Percentiles rank a stretch among this genome's conserved stretches.
These are phyloP conservation scores for Paraleonurus japonicus DNA, from an alignment of 257 asterid species.

Conservation along the genomic window DNA sequence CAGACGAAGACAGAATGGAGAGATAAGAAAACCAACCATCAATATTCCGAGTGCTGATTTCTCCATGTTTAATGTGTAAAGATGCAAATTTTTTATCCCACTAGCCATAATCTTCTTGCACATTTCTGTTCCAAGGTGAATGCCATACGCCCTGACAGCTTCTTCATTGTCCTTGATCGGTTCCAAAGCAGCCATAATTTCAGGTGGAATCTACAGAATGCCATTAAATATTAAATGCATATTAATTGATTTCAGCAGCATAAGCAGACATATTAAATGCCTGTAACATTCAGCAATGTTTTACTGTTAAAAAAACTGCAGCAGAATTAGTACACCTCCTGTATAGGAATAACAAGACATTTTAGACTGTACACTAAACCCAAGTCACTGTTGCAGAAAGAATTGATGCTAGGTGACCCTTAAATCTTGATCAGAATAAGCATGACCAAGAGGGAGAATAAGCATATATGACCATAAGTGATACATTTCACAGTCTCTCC, in stretches of 20 bases:
- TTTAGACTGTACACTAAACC: background rate
- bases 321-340: background rate
- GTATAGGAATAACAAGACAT: background rate
- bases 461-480: background rate
- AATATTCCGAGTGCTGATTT: slow-evolving; percentile 91
- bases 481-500: background rate
- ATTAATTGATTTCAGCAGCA: background rate
- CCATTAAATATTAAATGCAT: slow-evolving; percentile 9
- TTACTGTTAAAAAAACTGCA: background rate
- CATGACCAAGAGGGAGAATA: too few species aligned
- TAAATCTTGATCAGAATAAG: background rate
- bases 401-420: background rate
- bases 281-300: background rate
- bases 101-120: slow-evolving; percentile 89
- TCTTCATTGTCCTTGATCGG: slow-evolving; percentile 98
- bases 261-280: background rate
- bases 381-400: background rate
- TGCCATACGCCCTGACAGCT: slow-evolving; percentile 91
- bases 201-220: slow-evolving; percentile 65
- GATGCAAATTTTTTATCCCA: slow-evolving; percentile 81
- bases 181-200: slow-evolving; percentile 85
- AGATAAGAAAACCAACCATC: slow-evolving; percentile 54
- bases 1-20: slow-evolving; percentile 11
- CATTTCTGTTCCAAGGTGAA: slow-evolving; percentile 94
- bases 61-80: slow-evolving; percentile 92